Evolutionary conservation across 495 filamentous ascomycete species (phyloP).

Genomic region (Penicillium canescens): DNA sequence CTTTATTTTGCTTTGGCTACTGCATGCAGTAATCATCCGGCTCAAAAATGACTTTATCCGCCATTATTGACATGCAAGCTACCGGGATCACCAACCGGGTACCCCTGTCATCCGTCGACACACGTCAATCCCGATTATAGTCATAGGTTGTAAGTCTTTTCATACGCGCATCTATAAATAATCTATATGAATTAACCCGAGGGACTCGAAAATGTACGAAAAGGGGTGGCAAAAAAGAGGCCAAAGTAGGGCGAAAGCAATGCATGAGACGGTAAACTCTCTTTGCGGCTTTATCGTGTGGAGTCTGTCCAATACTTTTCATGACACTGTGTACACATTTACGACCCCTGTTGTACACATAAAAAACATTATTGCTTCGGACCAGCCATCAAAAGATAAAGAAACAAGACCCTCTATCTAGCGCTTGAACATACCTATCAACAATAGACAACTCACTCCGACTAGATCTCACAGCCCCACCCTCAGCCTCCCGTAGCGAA

Average conservation of each 20-base stretch:
- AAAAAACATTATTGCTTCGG: too few species aligned
- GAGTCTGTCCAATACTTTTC: too few species aligned
- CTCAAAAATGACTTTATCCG: not conserved
- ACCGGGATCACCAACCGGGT: constrained; percentile 7
- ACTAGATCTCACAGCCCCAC: not conserved
- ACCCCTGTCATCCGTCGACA: not conserved
- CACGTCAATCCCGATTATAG: not conserved
- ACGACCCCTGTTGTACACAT: too few species aligned
- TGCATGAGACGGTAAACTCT: too few species aligned
- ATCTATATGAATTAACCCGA: too few species aligned
- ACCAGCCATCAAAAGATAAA: constrained; percentile 7
- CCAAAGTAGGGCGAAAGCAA: too few species aligned
- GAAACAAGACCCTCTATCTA: constrained; percentile 22
- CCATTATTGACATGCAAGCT: constrained; percentile 1
- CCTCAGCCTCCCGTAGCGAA: not conserved
- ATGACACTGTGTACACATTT: too few species aligned
- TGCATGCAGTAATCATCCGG: constrained; percentile 7
- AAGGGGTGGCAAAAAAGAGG: too few species aligned
- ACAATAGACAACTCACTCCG: constrained; percentile 2
- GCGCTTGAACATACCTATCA: constrained; percentile 14
- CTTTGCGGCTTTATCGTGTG: too few species aligned
- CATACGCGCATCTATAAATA: too few species aligned
- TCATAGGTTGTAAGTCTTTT: not conserved
- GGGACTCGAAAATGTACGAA: too few species aligned
- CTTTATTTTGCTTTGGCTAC: constrained; percentile 6